phyloP scores from a whole-genome alignment of 768 basidiomycete species.

The Baorangia bicolor region DNA sequence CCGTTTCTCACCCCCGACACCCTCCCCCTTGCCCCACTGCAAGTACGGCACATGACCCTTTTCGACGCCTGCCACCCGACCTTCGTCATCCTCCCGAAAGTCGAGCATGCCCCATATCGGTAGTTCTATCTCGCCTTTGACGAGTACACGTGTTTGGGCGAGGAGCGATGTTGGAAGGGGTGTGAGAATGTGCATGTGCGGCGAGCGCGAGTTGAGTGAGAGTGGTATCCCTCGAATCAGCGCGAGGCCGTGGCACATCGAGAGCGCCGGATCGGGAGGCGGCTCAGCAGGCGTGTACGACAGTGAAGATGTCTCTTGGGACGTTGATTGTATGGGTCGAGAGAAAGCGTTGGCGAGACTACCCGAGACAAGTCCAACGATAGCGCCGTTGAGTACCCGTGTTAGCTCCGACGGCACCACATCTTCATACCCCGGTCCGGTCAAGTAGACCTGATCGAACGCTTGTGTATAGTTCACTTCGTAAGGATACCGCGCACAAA shows the following conservation, averaged over 20 bases:
- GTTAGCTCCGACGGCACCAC: slow-evolving; percentile 67
- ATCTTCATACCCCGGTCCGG: slow-evolving; percentile 77
- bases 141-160: slow-evolving; percentile 36
- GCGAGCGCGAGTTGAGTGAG: slow-evolving; percentile 29
- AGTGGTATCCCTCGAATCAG: slow-evolving; percentile 55
- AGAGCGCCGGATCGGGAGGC: slow-evolving; percentile 56
- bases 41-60: slow-evolving; percentile 71
- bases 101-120: slow-evolving; percentile 89
- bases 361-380: slow-evolving; percentile 68
- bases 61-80: slow-evolving; percentile 47
- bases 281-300: slow-evolving; percentile 59
- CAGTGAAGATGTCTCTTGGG: slow-evolving; percentile 22
- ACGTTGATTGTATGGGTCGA: background rate
- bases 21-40: slow-evolving; percentile 71
- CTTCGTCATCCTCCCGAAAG: slow-evolving; percentile 43
- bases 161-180: slow-evolving; percentile 60
- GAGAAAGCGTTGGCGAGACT: background rate
- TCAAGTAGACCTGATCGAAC: slow-evolving; percentile 63
- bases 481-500: slow-evolving; percentile 71
- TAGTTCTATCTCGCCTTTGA: slow-evolving; percentile 87
- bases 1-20: slow-evolving; percentile 69
- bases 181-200: slow-evolving; percentile 71
- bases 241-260: slow-evolving; percentile 73
- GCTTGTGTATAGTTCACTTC: slow-evolving; percentile 59
- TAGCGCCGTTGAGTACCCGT: slow-evolving; percentile 72